Conservation (phyloP, 768 basidiomycete genomes). For the Termitomyces sp. region DNA sequence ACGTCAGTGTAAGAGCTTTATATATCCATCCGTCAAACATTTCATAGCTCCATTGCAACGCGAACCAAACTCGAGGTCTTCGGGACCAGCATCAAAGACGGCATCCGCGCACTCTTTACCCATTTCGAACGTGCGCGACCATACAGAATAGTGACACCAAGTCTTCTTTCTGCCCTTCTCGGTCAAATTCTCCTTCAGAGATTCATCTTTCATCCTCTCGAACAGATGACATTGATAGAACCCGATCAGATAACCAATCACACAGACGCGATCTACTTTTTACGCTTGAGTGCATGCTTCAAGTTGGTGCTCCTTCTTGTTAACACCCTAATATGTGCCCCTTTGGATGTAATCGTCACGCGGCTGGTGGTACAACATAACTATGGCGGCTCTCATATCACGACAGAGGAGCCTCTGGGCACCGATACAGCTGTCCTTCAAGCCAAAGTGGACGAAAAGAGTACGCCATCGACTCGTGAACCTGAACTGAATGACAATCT, state of each 20-base stretch:
- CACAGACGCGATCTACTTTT: background rate
- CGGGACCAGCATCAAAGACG: conserved; percentile 37
- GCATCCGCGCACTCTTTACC: conserved; percentile 53
- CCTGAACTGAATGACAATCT: background rate
- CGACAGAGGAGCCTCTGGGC: background rate
- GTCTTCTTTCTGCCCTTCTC: conserved; percentile 44
- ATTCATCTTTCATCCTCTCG: conserved; percentile 25
- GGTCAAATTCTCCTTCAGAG: conserved; percentile 34
- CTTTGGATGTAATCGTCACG: conserved; percentile 25
- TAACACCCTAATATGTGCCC: conserved; percentile 19
- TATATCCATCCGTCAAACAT: background rate
- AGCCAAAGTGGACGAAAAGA: background rate
- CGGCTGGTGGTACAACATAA: conserved; percentile 25
- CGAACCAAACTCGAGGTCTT: conserved; percentile 53
- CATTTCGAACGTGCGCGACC: conserved; percentile 58
- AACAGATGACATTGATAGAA: conserved; percentile 15
- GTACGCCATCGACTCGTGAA: background rate
- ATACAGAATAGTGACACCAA: conserved; percentile 56
- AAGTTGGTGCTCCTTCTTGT: conserved; percentile 12
- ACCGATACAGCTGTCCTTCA: background rate
- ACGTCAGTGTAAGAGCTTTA: background rate
- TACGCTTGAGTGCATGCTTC: background rate
- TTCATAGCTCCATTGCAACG: conserved; percentile 45
- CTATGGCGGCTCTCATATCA: conserved; percentile 4
- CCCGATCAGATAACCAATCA: background rate